Percentiles rank a stretch among this genome's conserved stretches.
phyloP scores from a whole-genome alignment of 192 early-diverging fungal genomes.

The Rhizophagus sp. region DNA sequence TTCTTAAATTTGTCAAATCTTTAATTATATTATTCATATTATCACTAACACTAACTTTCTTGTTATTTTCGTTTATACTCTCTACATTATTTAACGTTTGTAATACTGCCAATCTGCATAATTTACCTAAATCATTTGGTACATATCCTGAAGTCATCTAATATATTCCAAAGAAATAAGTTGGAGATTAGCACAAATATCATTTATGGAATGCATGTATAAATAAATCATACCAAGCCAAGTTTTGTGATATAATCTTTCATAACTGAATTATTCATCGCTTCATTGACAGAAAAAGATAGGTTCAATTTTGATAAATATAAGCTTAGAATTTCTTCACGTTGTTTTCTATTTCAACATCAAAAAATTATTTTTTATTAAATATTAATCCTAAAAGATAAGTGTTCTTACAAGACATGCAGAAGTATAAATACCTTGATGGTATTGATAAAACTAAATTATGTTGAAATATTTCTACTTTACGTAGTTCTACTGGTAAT shows the following conservation, averaged over 20 bases:
- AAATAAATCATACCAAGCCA: conserved; percentile 25
- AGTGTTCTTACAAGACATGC: background rate
- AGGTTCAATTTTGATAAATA: conserved; percentile 11
- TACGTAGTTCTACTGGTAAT: conserved; percentile 41
- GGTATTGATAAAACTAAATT: conserved; percentile 44
- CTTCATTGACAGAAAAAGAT: conserved; percentile 31
- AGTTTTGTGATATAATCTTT: conserved; percentile 18
- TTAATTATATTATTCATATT: background rate
- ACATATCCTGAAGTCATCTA: conserved; percentile 66
- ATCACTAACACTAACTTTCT: too few species aligned
- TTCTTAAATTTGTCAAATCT: background rate
- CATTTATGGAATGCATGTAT: background rate
- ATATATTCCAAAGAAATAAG: background rate
- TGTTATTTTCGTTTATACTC: background rate
- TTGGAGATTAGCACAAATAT: background rate
- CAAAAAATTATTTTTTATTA: conserved; percentile 22
- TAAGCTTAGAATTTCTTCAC: background rate
- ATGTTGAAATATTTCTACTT: conserved; percentile 41
- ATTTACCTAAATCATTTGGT: conserved; percentile 48
- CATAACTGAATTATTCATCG: conserved; percentile 27
- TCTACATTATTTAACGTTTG: conserved; percentile 27
- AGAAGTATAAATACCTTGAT: conserved; percentile 33
- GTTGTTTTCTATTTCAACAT: conserved; percentile 1
- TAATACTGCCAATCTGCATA: conserved; percentile 44
- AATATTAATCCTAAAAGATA: background rate